Evolutionary conservation across 768 basidiomycete genomes (phyloP).

Genomic region (Gymnopilus junonius): DNA sequence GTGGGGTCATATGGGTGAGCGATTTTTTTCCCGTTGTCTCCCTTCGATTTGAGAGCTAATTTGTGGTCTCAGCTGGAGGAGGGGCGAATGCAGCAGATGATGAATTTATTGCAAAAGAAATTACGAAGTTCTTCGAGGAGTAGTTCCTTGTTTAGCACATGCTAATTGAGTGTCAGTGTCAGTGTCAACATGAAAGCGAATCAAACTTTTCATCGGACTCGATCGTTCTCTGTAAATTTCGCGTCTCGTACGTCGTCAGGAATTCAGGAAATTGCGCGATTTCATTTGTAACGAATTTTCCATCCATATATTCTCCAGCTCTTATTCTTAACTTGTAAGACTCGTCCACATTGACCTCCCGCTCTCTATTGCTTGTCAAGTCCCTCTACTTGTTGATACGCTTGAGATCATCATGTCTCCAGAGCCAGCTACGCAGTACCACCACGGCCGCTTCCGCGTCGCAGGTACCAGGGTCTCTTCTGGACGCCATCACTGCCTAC

Average conservation of each 20-base stretch:
- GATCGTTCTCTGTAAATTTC: too few relatives aligned
- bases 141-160: not conserved
- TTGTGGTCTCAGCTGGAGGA: slow-evolving; percentile 41
- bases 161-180: not conserved
- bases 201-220: too few relatives aligned
- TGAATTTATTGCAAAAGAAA: slow-evolving; percentile 45
- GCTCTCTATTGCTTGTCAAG: not conserved
- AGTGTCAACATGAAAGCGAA: too few relatives aligned
- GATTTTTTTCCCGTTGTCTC: not conserved
- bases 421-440: slow-evolving; percentile 41
- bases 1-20: slow-evolving; percentile 62
- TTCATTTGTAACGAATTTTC: not conserved
- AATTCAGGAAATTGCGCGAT: not conserved
- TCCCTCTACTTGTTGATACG: not conserved
- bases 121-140: slow-evolving; percentile 51
- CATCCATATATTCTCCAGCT: not conserved
- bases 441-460: slow-evolving; percentile 58
- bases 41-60: not conserved
- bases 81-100: slow-evolving; percentile 43
- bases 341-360: not conserved
- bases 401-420: slow-evolving; percentile 9
- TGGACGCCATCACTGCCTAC: slow-evolving; percentile 62
- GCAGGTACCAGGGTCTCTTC: slow-evolving; percentile 57
- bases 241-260: not conserved
- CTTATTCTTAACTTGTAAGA: too few relatives aligned